phyloP scores from a whole-genome alignment of 768 basidiomycete genomes.

The Boletellus ananas region DNA sequence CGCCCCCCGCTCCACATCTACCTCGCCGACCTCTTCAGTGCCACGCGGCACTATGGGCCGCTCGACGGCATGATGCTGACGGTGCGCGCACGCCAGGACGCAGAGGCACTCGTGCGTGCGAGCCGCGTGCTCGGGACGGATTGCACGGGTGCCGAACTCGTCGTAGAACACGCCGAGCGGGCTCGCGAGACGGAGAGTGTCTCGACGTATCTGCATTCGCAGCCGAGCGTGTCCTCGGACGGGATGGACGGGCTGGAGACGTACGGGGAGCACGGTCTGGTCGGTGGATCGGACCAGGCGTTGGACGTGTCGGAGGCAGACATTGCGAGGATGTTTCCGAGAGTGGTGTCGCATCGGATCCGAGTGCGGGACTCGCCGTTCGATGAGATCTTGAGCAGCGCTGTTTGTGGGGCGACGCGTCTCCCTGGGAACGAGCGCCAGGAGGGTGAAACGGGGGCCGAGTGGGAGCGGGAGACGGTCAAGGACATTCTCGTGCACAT shows the following conservation, averaged over 20 bases:
- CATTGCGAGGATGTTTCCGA: conserved; percentile 67
- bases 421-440: conserved; percentile 15
- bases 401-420: conserved; percentile 51
- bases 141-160: conserved; percentile 55
- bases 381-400: conserved; percentile 66
- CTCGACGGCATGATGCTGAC: conserved; percentile 70
- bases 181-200: conserved; percentile 18
- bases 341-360: conserved; percentile 72
- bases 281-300: conserved; percentile 17
- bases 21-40: conserved; percentile 68
- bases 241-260: conserved; percentile 17
- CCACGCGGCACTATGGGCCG: conserved; percentile 65
- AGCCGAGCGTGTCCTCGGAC: conserved; percentile 23
- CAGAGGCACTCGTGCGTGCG: conserved; percentile 63
- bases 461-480: conserved; percentile 48
- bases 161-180: conserved; percentile 30
- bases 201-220: conserved; percentile 18
- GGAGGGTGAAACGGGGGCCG: conserved; percentile 9
- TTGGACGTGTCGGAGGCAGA: conserved; percentile 73
- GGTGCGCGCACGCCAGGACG: conserved; percentile 56
- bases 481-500: conserved; percentile 65
- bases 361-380: conserved; percentile 65
- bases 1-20: conserved; percentile 57
- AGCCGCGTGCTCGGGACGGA: conserved; percentile 62
- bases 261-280: background rate